Evolutionary conservation across 805 yeast species (phyloP).

Genomic region (Schizosaccharomyces japonicus): DNA sequence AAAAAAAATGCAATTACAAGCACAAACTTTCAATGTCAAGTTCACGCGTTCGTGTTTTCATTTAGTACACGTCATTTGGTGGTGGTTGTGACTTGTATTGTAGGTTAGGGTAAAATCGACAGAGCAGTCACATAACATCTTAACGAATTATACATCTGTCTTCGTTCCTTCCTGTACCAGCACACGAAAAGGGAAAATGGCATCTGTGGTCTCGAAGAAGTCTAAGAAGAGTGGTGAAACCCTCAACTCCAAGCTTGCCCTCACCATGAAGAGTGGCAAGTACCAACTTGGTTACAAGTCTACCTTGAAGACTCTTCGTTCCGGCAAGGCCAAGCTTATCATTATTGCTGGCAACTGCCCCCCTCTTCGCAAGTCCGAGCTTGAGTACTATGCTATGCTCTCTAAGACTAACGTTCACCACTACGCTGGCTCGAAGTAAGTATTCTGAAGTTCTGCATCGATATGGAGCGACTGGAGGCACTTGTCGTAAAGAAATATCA

Average conservation of each 20-base stretch:
- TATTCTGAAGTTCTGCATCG: not conserved
- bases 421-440: constrained; percentile 98
- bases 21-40: too few species aligned
- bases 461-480: too few species aligned
- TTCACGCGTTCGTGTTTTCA: too few species aligned
- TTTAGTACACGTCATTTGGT: too few species aligned
- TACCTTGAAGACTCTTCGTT: constrained; percentile 92
- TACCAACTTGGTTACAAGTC: constrained; percentile 99
- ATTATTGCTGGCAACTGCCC: constrained; percentile 98
- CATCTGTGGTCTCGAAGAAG: constrained; percentile 18
- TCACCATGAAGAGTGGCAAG: constrained; percentile 97
- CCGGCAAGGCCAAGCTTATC: constrained; percentile 95
- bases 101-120: too few species aligned
- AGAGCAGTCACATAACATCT: too few species aligned
- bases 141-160: too few species aligned
- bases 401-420: constrained; percentile 90
- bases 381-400: constrained; percentile 99
- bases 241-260: constrained; percentile 94
- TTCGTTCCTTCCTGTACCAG: too few species aligned
- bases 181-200: not conserved
- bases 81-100: too few species aligned
- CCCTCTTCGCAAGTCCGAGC: constrained; percentile 97
- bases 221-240: constrained; percentile 68
- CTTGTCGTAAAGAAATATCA: too few species aligned
- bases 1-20: too few species aligned